These are phyloP conservation scores for Yamadazyma epiphylla DNA, from an alignment of 1,139 yeast genomes.

Conservation along the genomic window DNA sequence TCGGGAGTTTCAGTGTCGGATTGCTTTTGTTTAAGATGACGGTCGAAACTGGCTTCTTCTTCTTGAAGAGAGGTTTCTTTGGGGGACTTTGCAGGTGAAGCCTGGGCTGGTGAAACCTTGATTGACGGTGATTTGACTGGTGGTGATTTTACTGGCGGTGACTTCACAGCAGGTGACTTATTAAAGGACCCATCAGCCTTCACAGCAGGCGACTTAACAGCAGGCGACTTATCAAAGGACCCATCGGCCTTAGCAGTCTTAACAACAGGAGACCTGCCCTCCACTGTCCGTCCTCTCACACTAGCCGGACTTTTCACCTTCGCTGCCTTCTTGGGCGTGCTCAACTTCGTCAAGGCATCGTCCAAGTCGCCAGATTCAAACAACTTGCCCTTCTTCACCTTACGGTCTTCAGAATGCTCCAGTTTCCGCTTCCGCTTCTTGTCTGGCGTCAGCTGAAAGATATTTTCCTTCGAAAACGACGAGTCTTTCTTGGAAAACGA, in stretches of 20 bases:
- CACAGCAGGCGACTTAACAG: no score
- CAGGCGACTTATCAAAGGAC: no score
- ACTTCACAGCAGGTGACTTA: no score
- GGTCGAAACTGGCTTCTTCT: not conserved
- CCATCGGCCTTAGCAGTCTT: no score
- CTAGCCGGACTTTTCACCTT: not conserved
- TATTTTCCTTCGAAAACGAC: no score
- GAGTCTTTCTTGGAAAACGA: no score
- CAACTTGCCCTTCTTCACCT: slow-evolving; percentile 1
- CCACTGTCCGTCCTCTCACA: slow-evolving; percentile 1
- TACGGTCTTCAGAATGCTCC: slow-evolving; percentile 1
- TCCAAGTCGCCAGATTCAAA: not conserved
- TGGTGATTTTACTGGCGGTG: not conserved
- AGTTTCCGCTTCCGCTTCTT: not conserved
- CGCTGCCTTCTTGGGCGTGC: not conserved
- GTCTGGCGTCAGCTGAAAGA: not conserved
- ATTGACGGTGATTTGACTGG: not conserved
- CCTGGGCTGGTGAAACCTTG: not conserved
- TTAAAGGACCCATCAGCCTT: no score
- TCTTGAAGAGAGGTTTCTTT: not conserved
- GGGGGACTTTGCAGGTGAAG: no score
- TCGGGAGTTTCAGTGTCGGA: no score
- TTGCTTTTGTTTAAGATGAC: no score
- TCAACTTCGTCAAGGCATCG: not conserved
- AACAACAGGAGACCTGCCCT: no score